Conservation (phyloP, 805 yeast species). For the Grigorovia jiainica region DNA sequence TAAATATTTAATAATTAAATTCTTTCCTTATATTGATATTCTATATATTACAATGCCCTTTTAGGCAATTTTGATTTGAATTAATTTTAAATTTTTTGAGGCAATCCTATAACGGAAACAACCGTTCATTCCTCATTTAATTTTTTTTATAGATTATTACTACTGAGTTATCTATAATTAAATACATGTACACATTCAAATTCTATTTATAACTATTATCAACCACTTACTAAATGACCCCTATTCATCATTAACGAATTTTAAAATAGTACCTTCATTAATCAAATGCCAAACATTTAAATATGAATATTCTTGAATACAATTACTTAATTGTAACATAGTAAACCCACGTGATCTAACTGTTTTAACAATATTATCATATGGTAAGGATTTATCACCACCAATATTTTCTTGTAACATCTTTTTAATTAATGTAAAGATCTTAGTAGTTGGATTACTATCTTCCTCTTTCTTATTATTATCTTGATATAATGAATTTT, state of each 20-base stretch:
- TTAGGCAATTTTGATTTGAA: too few relatives aligned
- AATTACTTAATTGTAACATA: conserved; percentile 61
- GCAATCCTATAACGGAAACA: too few relatives aligned
- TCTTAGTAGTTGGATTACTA: conserved; percentile 54
- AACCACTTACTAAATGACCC: too few relatives aligned
- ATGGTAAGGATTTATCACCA: conserved; percentile 25
- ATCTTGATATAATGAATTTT: conserved; percentile 61
- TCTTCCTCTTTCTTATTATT: conserved; percentile 46
- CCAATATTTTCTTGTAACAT: conserved; percentile 37
- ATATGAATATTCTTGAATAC: conserved; percentile 63
- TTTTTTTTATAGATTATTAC: too few relatives aligned
- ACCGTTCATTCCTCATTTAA: too few relatives aligned
- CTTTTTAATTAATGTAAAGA: conserved; percentile 60
- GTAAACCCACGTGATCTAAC: conserved; percentile 79
- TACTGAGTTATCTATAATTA: not conserved
- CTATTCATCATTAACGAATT: conserved; percentile 41
- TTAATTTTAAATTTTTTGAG: too few relatives aligned
- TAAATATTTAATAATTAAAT: too few relatives aligned
- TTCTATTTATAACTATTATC: not conserved
- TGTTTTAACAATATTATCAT: conserved; percentile 47
- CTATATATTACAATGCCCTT: too few relatives aligned
- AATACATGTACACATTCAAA: too few relatives aligned
- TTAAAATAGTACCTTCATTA: conserved; percentile 58
- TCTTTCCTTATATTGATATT: too few relatives aligned
- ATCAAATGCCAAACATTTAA: conserved; percentile 69